These are phyloP conservation scores for Colletotrichum gloeosporioides DNA, from an alignment of 2,329 filamentous ascomycete genomes.

Conservation along the genomic window DNA sequence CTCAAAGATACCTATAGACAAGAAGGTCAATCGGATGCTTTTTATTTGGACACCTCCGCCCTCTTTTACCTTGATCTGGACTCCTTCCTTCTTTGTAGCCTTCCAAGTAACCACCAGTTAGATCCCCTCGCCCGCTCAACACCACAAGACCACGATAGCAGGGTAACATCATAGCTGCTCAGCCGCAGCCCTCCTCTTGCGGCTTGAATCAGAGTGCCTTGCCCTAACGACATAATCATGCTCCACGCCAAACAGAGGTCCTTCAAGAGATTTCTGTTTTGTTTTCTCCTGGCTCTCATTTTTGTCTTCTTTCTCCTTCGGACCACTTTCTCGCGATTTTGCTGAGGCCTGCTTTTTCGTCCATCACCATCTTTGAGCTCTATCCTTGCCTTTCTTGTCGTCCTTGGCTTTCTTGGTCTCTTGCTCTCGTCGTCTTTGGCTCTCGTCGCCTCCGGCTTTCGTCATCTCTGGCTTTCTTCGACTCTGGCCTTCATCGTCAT, in stretches of 20 bases:
- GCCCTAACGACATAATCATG: background rate
- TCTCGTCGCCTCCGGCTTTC: rapidly evolving
- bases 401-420: background rate
- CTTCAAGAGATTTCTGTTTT: background rate
- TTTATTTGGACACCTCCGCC: background rate
- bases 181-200: background rate
- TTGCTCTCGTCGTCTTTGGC: background rate
- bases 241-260: background rate
- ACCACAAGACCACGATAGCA: background rate
- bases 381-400: background rate
- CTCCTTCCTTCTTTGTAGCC: background rate
- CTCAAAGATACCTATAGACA: background rate
- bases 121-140: background rate
- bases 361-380: background rate
- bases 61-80: background rate
- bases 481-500: too few species aligned
- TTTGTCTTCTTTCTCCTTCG: background rate
- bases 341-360: background rate
- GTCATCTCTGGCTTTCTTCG: too few species aligned
- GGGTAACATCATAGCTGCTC: background rate
- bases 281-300: background rate
- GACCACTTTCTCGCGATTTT: background rate
- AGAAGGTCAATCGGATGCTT: background rate
- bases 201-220: background rate
- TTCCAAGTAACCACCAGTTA: background rate